Evolutionary conservation across 441 rosid species (phyloP), one percentile per base, ranked within the genome.

Genomic region (Adansonia gregorii): DNA sequence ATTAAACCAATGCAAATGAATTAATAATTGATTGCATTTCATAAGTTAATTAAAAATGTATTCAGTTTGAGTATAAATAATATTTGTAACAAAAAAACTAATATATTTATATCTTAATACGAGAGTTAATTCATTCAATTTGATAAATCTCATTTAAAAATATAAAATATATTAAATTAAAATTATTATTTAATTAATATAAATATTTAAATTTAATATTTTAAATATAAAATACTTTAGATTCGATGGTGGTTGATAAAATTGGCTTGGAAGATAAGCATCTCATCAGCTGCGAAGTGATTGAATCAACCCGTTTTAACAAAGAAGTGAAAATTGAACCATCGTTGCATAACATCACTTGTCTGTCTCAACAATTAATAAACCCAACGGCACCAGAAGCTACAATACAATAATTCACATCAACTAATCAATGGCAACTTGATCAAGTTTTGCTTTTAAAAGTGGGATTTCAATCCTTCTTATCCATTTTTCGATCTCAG

Each of bases 271-370:
- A 45, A 6, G 46, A 35, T 14, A 64, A 64, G 68, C 20, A 35
- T 54, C 8, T 54, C 17, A 54, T n/a, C 8, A 4, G 8, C 67
- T 31, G 54, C 8, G 52, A 19, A 17, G 15, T 14, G 2, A 12
- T 31, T 14, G 45, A 45, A 31, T 59, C 27, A 59, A 22, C 15
- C 35, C 1, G 12, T 61, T 61, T 31, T 31, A 63, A 31, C 67
- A 12, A 6, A 27, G 6, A 6, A n/a, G 15, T 46, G 31, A 46
- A 3, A 41, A 41, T 66, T 41, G 51, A 66, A 41, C 51, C 70
- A 43, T 66, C 70, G 17, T 66, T 66, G 4, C 71, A 68, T 68
- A 12, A 68, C 27, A 45, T 67, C 71, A 67, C 71, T 10, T 20
- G 56, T 46, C 56, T 12, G 56, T 52, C 48, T 54, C 48, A 71